Percentiles rank a stretch among this genome's conserved stretches.
Evolutionary conservation across 179 eudicot species (phyloP).

Genomic region (Patellifolia procumbens): DNA sequence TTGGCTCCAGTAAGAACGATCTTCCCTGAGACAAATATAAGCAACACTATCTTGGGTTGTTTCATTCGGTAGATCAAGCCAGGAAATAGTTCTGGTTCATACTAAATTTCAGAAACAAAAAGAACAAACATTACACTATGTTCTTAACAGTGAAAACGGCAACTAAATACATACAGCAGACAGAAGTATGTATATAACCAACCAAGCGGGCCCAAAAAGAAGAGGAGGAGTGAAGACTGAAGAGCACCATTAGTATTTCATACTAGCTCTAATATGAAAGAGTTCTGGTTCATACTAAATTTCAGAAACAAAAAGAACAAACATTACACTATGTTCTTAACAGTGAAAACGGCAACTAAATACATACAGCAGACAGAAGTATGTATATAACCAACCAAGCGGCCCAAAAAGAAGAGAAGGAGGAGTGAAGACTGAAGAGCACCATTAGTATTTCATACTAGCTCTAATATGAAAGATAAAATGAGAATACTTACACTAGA

Average conservation of each 20-base stretch:
- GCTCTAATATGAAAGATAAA: background rate
- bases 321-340: too few species aligned
- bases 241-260: background rate
- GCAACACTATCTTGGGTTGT: slow-evolving; percentile 60
- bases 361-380: too few species aligned
- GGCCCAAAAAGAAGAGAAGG: background rate
- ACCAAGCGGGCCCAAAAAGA: background rate
- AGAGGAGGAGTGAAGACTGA: background rate
- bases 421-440: background rate
- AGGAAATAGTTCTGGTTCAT: slow-evolving; percentile 95
- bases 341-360: too few species aligned
- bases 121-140: background rate
- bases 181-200: background rate
- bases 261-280: background rate
- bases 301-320: too few species aligned
- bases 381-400: too few species aligned
- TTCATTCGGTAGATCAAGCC: slow-evolving; percentile 94
- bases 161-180: background rate
- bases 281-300: too few species aligned
- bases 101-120: slow-evolving; percentile 35
- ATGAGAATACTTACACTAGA: slow-evolving; percentile 60
- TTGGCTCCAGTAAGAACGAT: slow-evolving; percentile 76
- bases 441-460: background rate
- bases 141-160: background rate
- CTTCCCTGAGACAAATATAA: slow-evolving; percentile 72